Evolutionary conservation across 2,329 filamentous ascomycete genomes (phyloP).

Genomic region (Fusarium vanettenii): DNA sequence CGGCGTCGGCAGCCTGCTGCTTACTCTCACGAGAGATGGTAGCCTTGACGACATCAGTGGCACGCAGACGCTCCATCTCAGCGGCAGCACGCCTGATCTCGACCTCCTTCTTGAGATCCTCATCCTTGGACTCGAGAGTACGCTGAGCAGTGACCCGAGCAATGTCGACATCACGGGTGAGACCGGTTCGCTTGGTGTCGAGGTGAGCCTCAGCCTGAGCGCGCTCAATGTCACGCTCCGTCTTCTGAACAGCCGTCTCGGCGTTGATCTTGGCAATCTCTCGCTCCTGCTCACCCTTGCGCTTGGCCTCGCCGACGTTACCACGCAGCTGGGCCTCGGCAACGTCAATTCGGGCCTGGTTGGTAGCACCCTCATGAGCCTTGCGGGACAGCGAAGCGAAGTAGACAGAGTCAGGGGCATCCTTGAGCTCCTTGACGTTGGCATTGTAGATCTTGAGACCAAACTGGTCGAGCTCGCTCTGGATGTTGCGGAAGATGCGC

Average conservation of each 20-base stretch:
- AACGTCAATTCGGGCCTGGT: conserved; percentile 78
- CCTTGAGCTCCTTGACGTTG: conserved; percentile 89
- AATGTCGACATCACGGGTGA: conserved; percentile 80
- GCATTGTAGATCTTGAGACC: conserved; percentile 78
- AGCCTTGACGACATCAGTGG: conserved; percentile 82
- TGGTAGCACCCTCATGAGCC: conserved; percentile 85
- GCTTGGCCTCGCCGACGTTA: conserved; percentile 81
- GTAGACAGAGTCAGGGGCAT: conserved; percentile 84
- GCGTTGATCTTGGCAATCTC: conserved; percentile 91
- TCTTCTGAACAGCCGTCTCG: conserved; percentile 85
- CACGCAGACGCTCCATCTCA: conserved; percentile 83
- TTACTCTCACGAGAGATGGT: conserved; percentile 75
- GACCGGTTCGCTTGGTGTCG: conserved; percentile 76
- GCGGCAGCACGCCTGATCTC: conserved; percentile 82
- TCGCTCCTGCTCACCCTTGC: conserved; percentile 83
- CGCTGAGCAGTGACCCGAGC: conserved; percentile 80
- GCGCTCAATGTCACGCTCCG: conserved; percentile 84
- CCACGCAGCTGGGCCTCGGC: conserved; percentile 73
- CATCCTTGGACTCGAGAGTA: conserved; percentile 79
- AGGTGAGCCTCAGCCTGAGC: conserved; percentile 82
- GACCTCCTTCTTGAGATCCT: conserved; percentile 82
- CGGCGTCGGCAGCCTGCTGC: conserved; percentile 75
- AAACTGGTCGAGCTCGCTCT: conserved; percentile 83
- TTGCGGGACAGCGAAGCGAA: conserved; percentile 86
- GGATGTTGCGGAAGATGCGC: conserved; percentile 80